Evolutionary conservation across 345 rosid species (phyloP).

Genomic region (Brassica juncea): DNA sequence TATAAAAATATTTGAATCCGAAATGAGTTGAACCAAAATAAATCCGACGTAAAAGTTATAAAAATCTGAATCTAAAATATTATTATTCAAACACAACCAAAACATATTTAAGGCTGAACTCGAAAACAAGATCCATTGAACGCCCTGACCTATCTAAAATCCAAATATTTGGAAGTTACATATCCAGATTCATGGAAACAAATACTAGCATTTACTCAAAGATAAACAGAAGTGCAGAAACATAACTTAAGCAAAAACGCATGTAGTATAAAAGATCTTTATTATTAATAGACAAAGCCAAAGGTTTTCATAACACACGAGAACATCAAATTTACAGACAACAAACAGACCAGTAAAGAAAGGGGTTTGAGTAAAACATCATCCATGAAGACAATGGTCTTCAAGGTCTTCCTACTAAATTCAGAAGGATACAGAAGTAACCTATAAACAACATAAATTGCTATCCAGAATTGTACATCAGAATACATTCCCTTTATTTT

Average conservation of each 20-base stretch:
- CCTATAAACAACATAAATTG: constrained; percentile 18
- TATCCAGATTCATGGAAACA: too few relatives aligned
- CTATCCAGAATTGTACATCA: constrained; percentile 2
- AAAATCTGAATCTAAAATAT: too few relatives aligned
- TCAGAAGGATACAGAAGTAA: not conserved
- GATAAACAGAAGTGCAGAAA: not conserved
- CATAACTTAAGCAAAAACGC: not conserved
- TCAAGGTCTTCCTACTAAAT: constrained; percentile 5
- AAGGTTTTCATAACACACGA: not conserved
- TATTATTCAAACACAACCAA: too few relatives aligned
- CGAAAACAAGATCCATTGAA: too few relatives aligned
- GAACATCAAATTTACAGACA: not conserved
- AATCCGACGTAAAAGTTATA: too few relatives aligned
- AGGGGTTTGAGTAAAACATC: constrained; percentile 1
- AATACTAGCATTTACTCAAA: too few relatives aligned
- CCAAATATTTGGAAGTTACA: too few relatives aligned
- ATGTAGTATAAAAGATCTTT: not conserved
- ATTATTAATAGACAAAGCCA: not conserved
- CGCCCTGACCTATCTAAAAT: too few relatives aligned
- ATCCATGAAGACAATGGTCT: constrained; percentile 17
- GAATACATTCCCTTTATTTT: constrained; percentile 15
- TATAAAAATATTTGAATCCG: too few relatives aligned
- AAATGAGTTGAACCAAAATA: too few relatives aligned
- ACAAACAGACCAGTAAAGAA: constrained; percentile 1
- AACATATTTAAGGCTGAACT: too few relatives aligned